These are phyloP conservation scores for Jatropha podagrica DNA, from an alignment of 441 rosid genomes.

Conservation along the genomic window DNA sequence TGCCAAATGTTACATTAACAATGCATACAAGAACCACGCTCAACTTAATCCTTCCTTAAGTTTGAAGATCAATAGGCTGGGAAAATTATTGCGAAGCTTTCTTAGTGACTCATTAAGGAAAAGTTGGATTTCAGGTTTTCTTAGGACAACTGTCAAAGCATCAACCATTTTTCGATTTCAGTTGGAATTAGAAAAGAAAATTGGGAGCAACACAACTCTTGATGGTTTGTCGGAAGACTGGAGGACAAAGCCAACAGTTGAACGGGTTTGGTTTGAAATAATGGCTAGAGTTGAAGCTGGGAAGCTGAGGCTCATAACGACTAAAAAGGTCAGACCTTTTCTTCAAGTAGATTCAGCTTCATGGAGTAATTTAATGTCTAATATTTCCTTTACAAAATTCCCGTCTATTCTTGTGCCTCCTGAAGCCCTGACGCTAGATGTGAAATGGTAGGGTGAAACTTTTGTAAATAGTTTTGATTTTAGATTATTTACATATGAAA, in stretches of 20 bases:
- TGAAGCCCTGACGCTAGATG: conserved; percentile 74
- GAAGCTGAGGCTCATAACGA: conserved; percentile 45
- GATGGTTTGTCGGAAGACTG: conserved; percentile 38
- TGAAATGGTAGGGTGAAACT: conserved; percentile 59
- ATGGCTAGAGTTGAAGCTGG: conserved; percentile 53
- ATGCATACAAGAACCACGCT: conserved; percentile 28
- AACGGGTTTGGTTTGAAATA: conserved; percentile 66
- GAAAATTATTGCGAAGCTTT: conserved; percentile 38
- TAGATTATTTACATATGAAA: conserved; percentile 5
- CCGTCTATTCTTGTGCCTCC: conserved; percentile 69
- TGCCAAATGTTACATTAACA: conserved; percentile 51
- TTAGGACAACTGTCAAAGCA: conserved; percentile 48
- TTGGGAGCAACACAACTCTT: conserved; percentile 40
- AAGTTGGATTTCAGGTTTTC: conserved; percentile 32
- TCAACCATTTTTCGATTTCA: conserved; percentile 49
- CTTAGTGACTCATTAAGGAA: conserved; percentile 29
- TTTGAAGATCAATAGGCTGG: conserved; percentile 43
- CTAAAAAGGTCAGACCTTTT: conserved; percentile 62
- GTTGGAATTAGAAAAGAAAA: conserved; percentile 57
- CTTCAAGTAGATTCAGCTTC: conserved; percentile 54
- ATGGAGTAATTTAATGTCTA: conserved; percentile 68
- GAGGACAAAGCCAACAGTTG: conserved; percentile 65
- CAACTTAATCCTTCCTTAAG: conserved; percentile 43
- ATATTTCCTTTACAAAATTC: conserved; percentile 75
- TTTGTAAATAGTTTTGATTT: conserved; percentile 32